Evolutionary conservation across 192 early-diverging fungal genomes (phyloP).

Genomic region (Backusella mclennaniae): DNA sequence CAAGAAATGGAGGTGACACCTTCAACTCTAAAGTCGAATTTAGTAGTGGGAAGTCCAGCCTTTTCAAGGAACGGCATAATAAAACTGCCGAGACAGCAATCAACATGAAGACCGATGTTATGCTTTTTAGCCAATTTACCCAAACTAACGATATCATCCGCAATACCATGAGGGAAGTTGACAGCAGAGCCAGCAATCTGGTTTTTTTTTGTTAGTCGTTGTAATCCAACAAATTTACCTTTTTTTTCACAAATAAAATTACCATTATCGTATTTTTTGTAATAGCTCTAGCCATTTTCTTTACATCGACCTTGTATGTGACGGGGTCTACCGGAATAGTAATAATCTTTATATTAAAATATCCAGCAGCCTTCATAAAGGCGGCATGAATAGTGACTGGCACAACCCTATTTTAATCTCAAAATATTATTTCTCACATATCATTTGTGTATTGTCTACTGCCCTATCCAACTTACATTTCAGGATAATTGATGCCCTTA

Average conservation of each 20-base stretch:
- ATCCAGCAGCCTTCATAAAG: conserved; percentile 91
- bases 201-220: neutral
- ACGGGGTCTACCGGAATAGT: conserved; percentile 80
- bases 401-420: conserved; percentile 57
- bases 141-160: conserved; percentile 86
- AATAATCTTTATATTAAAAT: conserved; percentile 88
- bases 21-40: conserved; percentile 85
- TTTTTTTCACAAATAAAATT: neutral
- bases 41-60: conserved; percentile 82
- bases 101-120: conserved; percentile 90
- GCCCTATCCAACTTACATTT: conserved; percentile 68
- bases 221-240: neutral
- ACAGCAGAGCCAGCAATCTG: conserved; percentile 86
- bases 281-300: conserved; percentile 75
- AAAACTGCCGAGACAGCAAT: conserved; percentile 95
- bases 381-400: conserved; percentile 95
- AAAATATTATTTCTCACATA: neutral
- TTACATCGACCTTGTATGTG: conserved; percentile 75
- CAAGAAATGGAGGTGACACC: conserved; percentile 95
- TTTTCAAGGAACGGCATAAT: conserved; percentile 92
- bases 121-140: conserved; percentile 74
- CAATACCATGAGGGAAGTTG: conserved; percentile 92
- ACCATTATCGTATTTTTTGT: conserved; percentile 89
- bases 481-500: conserved; percentile 83
- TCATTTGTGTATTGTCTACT: neutral